Evolutionary conservation across 192 early-diverging fungal species (phyloP).

Genomic region (Chytriomyces hyalinus): DNA sequence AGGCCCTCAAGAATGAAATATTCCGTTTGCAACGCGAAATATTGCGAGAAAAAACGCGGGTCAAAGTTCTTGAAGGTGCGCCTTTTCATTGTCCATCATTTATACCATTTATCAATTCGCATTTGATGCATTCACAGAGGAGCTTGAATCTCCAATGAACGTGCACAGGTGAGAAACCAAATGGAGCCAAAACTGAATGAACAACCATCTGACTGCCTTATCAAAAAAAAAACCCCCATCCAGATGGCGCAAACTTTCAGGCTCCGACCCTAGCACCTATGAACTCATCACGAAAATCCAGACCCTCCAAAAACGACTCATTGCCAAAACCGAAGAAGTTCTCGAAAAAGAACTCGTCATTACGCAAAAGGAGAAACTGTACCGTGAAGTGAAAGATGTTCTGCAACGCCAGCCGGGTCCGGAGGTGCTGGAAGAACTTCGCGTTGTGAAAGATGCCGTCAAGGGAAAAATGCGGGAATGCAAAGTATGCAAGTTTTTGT

Average conservation of each 20-base stretch:
- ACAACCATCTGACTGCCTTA: too few relatives aligned
- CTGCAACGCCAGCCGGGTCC: slow-evolving; percentile 62
- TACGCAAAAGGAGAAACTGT: slow-evolving; percentile 64
- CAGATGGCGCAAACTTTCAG: slow-evolving; percentile 64
- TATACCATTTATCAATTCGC: neutral
- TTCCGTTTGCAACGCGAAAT: slow-evolving; percentile 64
- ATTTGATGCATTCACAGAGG: slow-evolving; percentile 46
- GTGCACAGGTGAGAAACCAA: slow-evolving; percentile 43
- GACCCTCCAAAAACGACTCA: slow-evolving; percentile 63
- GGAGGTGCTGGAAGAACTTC: slow-evolving; percentile 61
- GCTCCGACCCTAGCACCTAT: slow-evolving; percentile 63
- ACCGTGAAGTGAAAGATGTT: slow-evolving; percentile 63
- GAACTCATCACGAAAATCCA: slow-evolving; percentile 69
- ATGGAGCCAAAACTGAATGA: too few relatives aligned
- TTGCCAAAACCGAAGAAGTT: slow-evolving; percentile 67
- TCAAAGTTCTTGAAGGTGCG: slow-evolving; percentile 66
- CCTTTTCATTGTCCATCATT: neutral
- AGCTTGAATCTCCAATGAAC: slow-evolving; percentile 69
- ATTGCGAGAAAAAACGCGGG: slow-evolving; percentile 60
- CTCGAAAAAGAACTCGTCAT: slow-evolving; percentile 68
- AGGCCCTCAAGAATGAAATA: slow-evolving; percentile 58
- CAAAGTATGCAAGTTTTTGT: slow-evolving; percentile 40
- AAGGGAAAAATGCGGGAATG: slow-evolving; percentile 58
- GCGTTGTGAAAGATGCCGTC: slow-evolving; percentile 56
- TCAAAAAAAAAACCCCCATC: too few relatives aligned